Evolutionary conservation across 2,329 filamentous ascomycete species (phyloP).

Genomic region (Bipolaris cookei): DNA sequence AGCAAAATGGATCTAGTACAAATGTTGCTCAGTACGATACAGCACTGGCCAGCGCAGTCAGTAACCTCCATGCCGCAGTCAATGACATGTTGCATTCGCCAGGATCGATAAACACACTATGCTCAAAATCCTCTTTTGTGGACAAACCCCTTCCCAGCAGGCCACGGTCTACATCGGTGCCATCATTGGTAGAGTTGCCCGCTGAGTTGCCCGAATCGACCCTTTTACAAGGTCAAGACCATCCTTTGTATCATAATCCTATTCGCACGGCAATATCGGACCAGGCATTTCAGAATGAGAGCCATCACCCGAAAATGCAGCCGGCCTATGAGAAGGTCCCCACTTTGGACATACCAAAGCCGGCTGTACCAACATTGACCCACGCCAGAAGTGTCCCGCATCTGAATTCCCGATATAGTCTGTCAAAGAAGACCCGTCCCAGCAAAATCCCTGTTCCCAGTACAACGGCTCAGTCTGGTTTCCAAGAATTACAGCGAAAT

Average conservation of each 20-base stretch:
- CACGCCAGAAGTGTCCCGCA: constrained; percentile 27
- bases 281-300: constrained; percentile 20
- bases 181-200: constrained; percentile 47
- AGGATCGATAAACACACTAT: constrained; percentile 39
- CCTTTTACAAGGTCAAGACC: constrained; percentile 45
- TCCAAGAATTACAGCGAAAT: constrained; percentile 34
- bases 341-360: constrained; percentile 3
- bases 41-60: constrained; percentile 37
- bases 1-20: constrained; percentile 32
- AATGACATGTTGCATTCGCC: constrained; percentile 54
- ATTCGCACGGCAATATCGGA: constrained; percentile 18
- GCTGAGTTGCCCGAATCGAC: constrained; percentile 39
- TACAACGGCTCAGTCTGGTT: constrained; percentile 23
- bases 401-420: constrained; percentile 21
- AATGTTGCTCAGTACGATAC: constrained; percentile 39
- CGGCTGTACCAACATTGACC: constrained; percentile 21
- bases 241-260: constrained; percentile 27
- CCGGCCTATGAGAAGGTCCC: not conserved
- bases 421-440: constrained; percentile 38
- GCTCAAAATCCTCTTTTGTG: constrained; percentile 36
- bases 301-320: constrained; percentile 9
- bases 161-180: constrained; percentile 51
- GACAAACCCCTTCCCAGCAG: constrained; percentile 47
- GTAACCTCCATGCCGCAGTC: constrained; percentile 50
- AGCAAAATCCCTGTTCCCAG: constrained; percentile 29